Conservation (phyloP, 2,329 filamentous ascomycete genomes). For the Microdochium paspali region DNA sequence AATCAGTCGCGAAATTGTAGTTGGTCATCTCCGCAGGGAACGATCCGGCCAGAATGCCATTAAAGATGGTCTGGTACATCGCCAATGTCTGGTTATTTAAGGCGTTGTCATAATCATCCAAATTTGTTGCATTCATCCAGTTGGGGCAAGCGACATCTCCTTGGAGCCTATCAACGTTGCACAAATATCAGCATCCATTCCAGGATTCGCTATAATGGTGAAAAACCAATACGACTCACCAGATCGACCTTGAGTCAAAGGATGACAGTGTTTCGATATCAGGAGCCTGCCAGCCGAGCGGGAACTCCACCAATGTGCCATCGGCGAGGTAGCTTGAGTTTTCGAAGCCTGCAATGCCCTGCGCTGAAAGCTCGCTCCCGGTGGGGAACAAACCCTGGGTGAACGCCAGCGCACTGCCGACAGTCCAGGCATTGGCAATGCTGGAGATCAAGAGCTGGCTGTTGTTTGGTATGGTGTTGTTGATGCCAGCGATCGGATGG, state of each 20-base stretch:
- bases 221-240: constrained; percentile 22
- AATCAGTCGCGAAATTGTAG: constrained; percentile 38
- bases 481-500: constrained; percentile 32
- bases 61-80: constrained; percentile 34
- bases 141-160: constrained; percentile 26
- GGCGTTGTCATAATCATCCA: constrained; percentile 10
- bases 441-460: constrained; percentile 32
- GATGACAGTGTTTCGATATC: constrained; percentile 46
- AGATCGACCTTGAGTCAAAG: constrained; percentile 32
- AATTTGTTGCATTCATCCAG: constrained; percentile 23
- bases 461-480: constrained; percentile 36
- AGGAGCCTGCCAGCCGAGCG: constrained; percentile 70
- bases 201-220: neutral
- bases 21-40: constrained; percentile 23
- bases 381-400: constrained; percentile 81
- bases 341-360: constrained; percentile 20
- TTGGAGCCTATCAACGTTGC: constrained; percentile 20
- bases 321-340: constrained; percentile 46
- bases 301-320: constrained; percentile 50
- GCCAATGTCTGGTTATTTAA: constrained; percentile 14
- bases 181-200: neutral
- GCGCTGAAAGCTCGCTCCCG: constrained; percentile 28
- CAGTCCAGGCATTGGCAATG: constrained; percentile 37
- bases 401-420: constrained; percentile 65
- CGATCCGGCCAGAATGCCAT: constrained; percentile 25